phyloP scores from a whole-genome alignment of 306 rosid species.

The Parietaria judaica region DNA sequence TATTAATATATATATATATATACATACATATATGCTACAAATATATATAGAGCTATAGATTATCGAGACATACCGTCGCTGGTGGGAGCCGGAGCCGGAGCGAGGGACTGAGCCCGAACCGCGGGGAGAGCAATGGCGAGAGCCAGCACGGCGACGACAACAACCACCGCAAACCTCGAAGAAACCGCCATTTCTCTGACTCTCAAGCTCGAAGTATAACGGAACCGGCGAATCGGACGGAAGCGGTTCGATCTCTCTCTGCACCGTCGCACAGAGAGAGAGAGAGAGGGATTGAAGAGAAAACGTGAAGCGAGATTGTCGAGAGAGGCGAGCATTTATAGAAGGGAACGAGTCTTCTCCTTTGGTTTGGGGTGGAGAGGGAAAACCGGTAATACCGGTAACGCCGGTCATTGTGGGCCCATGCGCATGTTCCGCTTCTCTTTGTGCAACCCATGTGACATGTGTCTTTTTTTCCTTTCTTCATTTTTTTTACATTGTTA shows the following conservation, averaged over 20 bases:
- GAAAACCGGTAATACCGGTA: conserved; percentile 40
- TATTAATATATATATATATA: neutral
- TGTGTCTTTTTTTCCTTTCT: neutral
- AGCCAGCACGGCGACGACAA: conserved; percentile 36
- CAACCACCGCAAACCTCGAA: conserved; percentile 29
- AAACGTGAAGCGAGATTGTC: neutral
- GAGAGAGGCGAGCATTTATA: conserved; percentile 6
- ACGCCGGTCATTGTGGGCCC: conserved; percentile 23
- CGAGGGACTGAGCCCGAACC: conserved; percentile 34
- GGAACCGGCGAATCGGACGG: neutral
- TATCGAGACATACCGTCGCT: conserved; percentile 48
- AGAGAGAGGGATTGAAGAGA: neutral
- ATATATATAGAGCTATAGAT: neutral
- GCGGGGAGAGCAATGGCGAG: conserved; percentile 35
- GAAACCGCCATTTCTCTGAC: conserved; percentile 26
- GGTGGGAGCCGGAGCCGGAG: conserved; percentile 64
- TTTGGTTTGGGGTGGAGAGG: conserved; percentile 17
- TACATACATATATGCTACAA: neutral
- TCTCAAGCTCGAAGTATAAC: neutral
- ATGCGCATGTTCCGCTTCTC: conserved; percentile 15
- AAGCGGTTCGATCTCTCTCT: conserved; percentile 24
- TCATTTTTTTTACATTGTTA: neutral
- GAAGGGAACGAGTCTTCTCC: neutral
- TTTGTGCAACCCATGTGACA: conserved; percentile 30
- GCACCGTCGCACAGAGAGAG: conserved; percentile 21